Base-by-base conservation (phyloP, 257 asterid genomes). In the Solanum corneliomulleri region DNA sequence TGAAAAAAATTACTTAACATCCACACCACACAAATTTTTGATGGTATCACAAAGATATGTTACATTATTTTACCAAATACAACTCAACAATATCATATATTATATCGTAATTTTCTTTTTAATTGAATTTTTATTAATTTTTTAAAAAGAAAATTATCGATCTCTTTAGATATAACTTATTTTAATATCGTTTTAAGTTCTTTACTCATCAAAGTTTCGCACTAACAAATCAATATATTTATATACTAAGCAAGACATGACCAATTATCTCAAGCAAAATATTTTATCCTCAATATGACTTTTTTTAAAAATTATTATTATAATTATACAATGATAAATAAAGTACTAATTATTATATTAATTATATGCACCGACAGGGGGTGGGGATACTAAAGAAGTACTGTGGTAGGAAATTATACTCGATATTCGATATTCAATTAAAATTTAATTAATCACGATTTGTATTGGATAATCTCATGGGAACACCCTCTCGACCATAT, bases 71-170 rank as follows among this genome's bases (percentile, higher is more conserved):
- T n/a, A 76, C 12, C 60, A 42, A n/a, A 76, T 76, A 76, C 83
- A 76, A 9, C 83, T 76, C 23, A 76, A 42, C 83, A n/a, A 41
- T 1, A 69, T 69, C 2, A 0, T 70, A 12, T 25, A 3, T 66
- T 12, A 13, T 25, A 25, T 6, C 1, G 2, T 25, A 6, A 66
- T 25, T 25, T 66, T 66, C 1, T 66, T 3, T 66, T 27, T 11
- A 25, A 25, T 13, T 27, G 4, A 12, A 5, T 5, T 0, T n/a
- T 2, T 11, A 11, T 13, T 66, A 27, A 1, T 2, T 25, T 52
- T 2, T 52, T 52, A 1, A 0, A 1, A 0, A 0, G n/a, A 0
- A 11, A 25, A 23, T 25, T 56, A 2, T 66, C 9, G 10, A 66
- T 66, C 8, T 64, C 16, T 25, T 27, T 13, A 66, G 3, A 12